These are phyloP conservation scores for Microbotryomycetes sp. DNA, from an alignment of 1,284 basidiomycete genomes.

Conservation along the genomic window DNA sequence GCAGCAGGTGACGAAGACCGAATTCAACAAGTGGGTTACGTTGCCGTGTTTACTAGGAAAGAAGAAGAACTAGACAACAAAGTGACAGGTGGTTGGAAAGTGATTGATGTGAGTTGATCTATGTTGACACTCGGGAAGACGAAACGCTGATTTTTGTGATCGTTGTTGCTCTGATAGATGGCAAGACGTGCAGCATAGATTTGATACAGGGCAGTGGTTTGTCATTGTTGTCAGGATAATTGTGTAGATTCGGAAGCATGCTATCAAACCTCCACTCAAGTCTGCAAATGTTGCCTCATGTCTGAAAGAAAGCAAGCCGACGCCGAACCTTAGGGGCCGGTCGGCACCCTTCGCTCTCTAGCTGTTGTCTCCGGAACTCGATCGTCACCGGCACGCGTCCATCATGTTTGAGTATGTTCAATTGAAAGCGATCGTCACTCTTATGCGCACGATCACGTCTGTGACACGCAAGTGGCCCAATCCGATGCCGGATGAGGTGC, in stretches of 20 bases:
- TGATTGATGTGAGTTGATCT: slow-evolving; percentile 74
- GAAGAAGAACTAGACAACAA: slow-evolving; percentile 82
- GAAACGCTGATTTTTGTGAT: too few species aligned
- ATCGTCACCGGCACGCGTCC: too few species aligned
- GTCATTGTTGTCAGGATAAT: too few species aligned
- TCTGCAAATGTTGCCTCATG: too few species aligned
- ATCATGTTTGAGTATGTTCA: too few species aligned
- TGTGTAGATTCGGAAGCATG: neutral
- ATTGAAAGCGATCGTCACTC: neutral
- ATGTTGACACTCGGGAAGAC: too few species aligned
- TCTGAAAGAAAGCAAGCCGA: too few species aligned
- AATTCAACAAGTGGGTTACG: slow-evolving; percentile 90
- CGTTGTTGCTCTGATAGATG: slow-evolving; percentile 11
- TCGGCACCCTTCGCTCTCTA: too few species aligned
- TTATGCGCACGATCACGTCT: neutral
- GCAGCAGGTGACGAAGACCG: slow-evolving; percentile 78
- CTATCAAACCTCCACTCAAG: neutral
- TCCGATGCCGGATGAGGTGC: neutral
- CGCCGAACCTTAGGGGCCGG: too few species aligned
- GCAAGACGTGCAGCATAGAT: slow-evolving; percentile 28
- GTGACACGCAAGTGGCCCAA: neutral
- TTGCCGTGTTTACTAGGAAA: slow-evolving; percentile 80
- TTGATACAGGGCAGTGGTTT: too few species aligned
- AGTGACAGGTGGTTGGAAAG: slow-evolving; percentile 96
- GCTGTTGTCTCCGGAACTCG: too few species aligned